phyloP scores from a whole-genome alignment of 1,284 basidiomycete genomes.

The Cutaneotrichosporon spelunceum region DNA sequence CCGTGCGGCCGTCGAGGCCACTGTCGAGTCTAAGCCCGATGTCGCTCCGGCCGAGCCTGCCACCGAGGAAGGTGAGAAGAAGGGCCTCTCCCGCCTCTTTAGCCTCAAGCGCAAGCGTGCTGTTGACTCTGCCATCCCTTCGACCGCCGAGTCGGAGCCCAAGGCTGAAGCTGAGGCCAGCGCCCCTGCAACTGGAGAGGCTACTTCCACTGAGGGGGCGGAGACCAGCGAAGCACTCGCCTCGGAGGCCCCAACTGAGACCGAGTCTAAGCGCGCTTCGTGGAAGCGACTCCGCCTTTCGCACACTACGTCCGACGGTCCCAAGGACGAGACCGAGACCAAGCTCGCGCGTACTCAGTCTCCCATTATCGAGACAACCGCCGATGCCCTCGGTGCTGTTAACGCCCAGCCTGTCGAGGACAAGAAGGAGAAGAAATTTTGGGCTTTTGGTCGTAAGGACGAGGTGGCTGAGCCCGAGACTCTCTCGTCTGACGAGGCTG shows the following conservation, averaged over 20 bases:
- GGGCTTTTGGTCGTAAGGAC: background rate
- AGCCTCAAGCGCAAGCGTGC: slow-evolving; percentile 2
- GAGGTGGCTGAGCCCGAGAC: background rate
- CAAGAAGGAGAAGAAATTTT: slow-evolving; percentile 1
- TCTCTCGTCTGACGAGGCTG: background rate
- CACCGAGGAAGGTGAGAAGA: background rate
- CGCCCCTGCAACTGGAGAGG: background rate
- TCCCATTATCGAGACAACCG: background rate
- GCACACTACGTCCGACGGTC: too few relatives aligned
- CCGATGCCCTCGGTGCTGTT: background rate
- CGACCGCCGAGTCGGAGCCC: background rate
- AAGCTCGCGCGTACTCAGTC: background rate
- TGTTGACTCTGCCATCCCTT: background rate
- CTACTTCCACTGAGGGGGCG: background rate
- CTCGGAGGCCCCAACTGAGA: background rate
- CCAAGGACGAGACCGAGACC: background rate
- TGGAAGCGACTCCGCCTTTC: slow-evolving; percentile 1
- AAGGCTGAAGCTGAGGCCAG: background rate
- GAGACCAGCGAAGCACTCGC: background rate
- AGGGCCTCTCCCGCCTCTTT: slow-evolving; percentile 1
- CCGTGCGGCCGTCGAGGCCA: background rate
- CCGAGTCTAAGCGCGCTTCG: background rate
- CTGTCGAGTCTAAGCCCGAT: background rate
- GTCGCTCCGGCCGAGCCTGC: background rate
- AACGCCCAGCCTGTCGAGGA: background rate